Evolutionary conservation across 192 early-diverging fungal genomes (phyloP).

Genomic region (Ambispora gerdemannii): DNA sequence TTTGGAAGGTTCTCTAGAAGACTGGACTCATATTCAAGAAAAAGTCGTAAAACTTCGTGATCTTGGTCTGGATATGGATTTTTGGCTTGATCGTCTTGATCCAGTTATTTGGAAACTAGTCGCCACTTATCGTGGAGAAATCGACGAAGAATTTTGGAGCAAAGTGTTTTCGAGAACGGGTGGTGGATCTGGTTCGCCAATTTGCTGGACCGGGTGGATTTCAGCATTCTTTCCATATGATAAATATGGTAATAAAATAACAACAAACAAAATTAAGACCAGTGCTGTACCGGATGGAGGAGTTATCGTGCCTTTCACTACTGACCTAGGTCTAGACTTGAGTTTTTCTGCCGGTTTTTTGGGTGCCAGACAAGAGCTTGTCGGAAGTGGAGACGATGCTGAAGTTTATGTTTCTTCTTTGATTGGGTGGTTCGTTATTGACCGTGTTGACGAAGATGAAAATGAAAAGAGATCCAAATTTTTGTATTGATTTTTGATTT

Average conservation of each 20-base stretch:
- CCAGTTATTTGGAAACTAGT: slow-evolving; percentile 16
- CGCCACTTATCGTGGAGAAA: slow-evolving; percentile 15
- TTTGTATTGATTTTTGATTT: too few relatives aligned
- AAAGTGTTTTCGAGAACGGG: background rate
- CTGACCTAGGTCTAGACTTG: background rate
- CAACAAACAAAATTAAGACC: background rate
- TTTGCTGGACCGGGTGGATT: slow-evolving; percentile 13
- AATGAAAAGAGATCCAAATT: too few relatives aligned
- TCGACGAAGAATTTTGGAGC: slow-evolving; percentile 24
- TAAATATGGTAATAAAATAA: background rate
- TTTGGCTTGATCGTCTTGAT: slow-evolving; percentile 23
- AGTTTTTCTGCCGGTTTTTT: slow-evolving; percentile 15
- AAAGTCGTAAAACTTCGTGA: slow-evolving; percentile 23
- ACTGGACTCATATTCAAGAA: slow-evolving; percentile 24
- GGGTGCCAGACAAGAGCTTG: slow-evolving; percentile 11
- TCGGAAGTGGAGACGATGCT: too few relatives aligned
- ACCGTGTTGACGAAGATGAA: background rate
- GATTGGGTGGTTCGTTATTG: slow-evolving; percentile 18
- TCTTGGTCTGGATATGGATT: slow-evolving; percentile 15
- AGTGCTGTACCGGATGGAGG: background rate
- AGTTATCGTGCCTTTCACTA: background rate
- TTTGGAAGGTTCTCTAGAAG: slow-evolving; percentile 14
- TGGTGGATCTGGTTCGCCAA: background rate
- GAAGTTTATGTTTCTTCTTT: slow-evolving; percentile 22
- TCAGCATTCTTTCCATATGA: background rate